Evolutionary conservation across 805 yeast species (phyloP), one percentile per base, ranked within the genome.

Genomic region (Pichia sporocuriosa): DNA sequence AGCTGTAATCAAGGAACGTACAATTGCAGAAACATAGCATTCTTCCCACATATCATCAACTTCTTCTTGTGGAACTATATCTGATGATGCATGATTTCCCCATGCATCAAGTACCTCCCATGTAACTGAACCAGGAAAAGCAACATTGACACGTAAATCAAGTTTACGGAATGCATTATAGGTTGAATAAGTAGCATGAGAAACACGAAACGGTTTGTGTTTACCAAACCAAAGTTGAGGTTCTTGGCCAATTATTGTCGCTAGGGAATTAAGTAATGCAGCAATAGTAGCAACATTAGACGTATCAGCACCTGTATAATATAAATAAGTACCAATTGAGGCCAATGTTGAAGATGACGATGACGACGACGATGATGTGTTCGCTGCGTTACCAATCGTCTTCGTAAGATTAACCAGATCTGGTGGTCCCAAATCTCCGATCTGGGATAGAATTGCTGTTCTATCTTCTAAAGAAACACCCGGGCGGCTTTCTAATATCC

Each of bases 211-310:
- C 45, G 71, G 70, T 53, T 75, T 83, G 48, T 69, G 72, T 55
- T 79, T 85, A 12, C 89, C 88, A 64, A 83, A 84, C 95, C 95
- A 84, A 34, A 74, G 65, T 58, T 84, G 95, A 6, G 79, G 77
- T 25, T 74, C 65, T 44, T 73, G 77, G 12, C 69, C 65, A 24
- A 84, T 77, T 28, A 79, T 66, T 41, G 75, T 83, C 26, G 87
- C 81, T 48, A 84, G 58, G 6, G 77, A 72, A 56, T 82, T 84
- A 43, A 84, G 63, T 43, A 79, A 78, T 1, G 88, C 88, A 10
- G 90, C 89, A 41, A 84, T 78, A 1, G 88, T 73, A 1, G 93
- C 84, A 13, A 86, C 75, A 52, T 77, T 81, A 20, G 86, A 77
- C 16, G 84, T 80, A 55, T 84, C 90, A 2, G 79, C 70, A 6